Base-by-base conservation (phyloP, 345 rosid genomes). In the Mallotus nudiflorus region DNA sequence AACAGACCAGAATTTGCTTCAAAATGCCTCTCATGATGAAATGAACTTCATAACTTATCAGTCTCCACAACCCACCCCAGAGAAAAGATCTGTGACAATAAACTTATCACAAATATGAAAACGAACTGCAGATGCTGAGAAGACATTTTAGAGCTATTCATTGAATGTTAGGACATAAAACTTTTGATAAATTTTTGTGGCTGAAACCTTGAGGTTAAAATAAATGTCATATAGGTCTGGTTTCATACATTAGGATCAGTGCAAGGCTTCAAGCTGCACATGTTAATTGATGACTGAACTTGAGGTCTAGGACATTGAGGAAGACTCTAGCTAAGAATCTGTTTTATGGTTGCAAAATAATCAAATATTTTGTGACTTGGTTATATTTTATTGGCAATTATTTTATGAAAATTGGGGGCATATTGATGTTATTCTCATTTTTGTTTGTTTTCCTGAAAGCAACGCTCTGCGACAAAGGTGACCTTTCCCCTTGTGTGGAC, bases 401-500 rank as follows among this genome's bases (percentile, higher is more conserved):
- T 52, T 65, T 40, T n/a, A 2, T 63, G n/a, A 46, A 60, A 25
- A 6, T 58, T 40, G 29, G 1, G 65, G 62, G 16, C 7, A 44
- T 5, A 22, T 18, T 52, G 65, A 54, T 35, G 15, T 22, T 14
- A 63, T 11, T 35, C 24, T 11, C 13, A 18, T 55, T 55, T 42
- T 22, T 64, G 39, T 18, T 54, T 48, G 20, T 40, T 24, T 27
- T 48, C 13, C 25, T 62, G 62, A 71, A 88, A 94, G 98, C 95
- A 94, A 94, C 88, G 98, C 42, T 94, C 97, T 74, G 87, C 86
- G 35, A 90, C 97, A 18, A 94, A 94, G 82, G 97, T 94, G 63
- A 94, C 98, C 29, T 91, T 94, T 74, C 99, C 99, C 64, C 96
- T 87, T 45, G 97, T 90, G 74, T 92, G 99, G 99, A 95, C 99